These are phyloP conservation scores for Trichosporon coremiiforme DNA, from an alignment of 1,284 basidiomycete species.

Conservation along the genomic window DNA sequence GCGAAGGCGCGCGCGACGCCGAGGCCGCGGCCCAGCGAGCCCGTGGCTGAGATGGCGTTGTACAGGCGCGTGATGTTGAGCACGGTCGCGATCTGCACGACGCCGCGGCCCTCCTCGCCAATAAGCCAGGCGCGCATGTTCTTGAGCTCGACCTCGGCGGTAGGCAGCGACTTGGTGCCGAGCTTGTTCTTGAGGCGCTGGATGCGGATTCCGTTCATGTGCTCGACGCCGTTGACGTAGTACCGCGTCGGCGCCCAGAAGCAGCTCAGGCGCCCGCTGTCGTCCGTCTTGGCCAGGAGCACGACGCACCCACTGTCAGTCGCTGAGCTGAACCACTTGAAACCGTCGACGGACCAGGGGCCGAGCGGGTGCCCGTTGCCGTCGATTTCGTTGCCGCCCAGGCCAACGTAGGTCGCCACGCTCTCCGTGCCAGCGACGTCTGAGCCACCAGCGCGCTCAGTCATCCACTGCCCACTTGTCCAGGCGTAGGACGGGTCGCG, in stretches of 20 bases:
- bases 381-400: slow-evolving; percentile 22
- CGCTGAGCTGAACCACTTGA: slow-evolving; percentile 83
- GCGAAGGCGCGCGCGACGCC: slow-evolving; percentile 68
- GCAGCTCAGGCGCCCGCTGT: slow-evolving; percentile 68
- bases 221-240: slow-evolving; percentile 31
- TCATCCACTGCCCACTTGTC: slow-evolving; percentile 83
- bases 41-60: slow-evolving; percentile 64
- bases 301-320: slow-evolving; percentile 60
- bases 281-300: slow-evolving; percentile 29
- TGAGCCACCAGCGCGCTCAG: slow-evolving; percentile 75
- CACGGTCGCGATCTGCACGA: slow-evolving; percentile 69
- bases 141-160: slow-evolving; percentile 71
- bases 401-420: slow-evolving; percentile 60
- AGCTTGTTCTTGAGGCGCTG: slow-evolving; percentile 79
- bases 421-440: slow-evolving; percentile 78
- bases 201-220: slow-evolving; percentile 68
- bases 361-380: slow-evolving; percentile 29
- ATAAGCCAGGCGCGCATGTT: slow-evolving; percentile 68
- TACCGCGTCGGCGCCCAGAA: slow-evolving; percentile 62
- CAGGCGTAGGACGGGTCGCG: slow-evolving; percentile 64
- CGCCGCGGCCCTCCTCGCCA: slow-evolving; percentile 65
- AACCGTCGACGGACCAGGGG: slow-evolving; percentile 61
- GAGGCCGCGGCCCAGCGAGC: slow-evolving; percentile 65
- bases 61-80: slow-evolving; percentile 76
- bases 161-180: slow-evolving; percentile 73